These are phyloP conservation scores for Penicillium vulpinum DNA, from an alignment of 2,329 filamentous ascomycete genomes.

Conservation along the genomic window DNA sequence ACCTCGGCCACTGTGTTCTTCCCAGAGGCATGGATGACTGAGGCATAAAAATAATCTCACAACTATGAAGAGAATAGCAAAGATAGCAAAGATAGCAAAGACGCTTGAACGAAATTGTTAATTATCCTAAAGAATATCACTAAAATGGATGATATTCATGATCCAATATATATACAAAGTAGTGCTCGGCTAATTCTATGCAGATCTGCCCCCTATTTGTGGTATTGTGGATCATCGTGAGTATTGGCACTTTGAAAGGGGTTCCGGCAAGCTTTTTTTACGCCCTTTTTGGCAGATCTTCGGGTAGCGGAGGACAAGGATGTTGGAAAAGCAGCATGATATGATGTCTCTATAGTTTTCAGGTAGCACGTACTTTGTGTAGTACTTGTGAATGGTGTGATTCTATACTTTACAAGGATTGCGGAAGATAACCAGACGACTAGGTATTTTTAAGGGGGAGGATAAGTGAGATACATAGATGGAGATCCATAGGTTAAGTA, in stretches of 20 bases:
- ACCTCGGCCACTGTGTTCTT: background rate
- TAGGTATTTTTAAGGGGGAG: background rate
- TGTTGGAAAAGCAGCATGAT: conserved; percentile 19
- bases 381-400: conserved; percentile 1
- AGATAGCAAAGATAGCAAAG: conserved; percentile 44
- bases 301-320: conserved; percentile 21
- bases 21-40: background rate
- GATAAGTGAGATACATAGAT: background rate
- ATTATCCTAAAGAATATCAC: too few species aligned
- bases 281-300: conserved; percentile 53
- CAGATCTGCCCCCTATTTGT: conserved; percentile 54
- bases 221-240: conserved; percentile 58
- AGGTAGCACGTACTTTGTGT: conserved; percentile 2
- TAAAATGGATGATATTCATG: conserved; percentile 19
- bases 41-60: background rate
- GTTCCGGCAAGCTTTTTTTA: conserved; percentile 54
- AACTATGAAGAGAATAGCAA: background rate
- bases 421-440: conserved; percentile 4
- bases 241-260: conserved; percentile 50
- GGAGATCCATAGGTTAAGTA: background rate
- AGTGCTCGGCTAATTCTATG: background rate
- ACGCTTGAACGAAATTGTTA: too few species aligned
- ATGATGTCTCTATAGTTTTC: conserved; percentile 6
- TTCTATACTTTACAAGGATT: conserved; percentile 10
- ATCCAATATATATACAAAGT: background rate